Percentiles rank a stretch among this genome's conserved stretches.
Conservation (phyloP, 1,284 basidiomycete genomes). For the Rhodotorula sp. region DNA sequence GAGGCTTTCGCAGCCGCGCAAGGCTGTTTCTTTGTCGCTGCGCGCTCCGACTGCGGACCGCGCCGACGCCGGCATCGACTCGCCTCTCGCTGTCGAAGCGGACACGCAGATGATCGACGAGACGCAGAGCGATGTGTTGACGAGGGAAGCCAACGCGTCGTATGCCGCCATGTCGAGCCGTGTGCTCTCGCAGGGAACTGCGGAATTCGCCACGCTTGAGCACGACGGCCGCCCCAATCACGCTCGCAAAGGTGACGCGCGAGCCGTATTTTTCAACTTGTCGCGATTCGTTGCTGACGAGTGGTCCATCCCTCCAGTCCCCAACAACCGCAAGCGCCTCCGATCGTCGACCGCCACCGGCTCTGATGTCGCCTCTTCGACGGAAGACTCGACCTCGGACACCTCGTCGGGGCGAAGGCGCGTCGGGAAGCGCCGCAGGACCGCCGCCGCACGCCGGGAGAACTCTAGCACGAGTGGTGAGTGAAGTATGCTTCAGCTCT, state of each 20-base stretch:
- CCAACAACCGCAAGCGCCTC: neutral
- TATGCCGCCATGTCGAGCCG: neutral
- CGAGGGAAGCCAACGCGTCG: neutral
- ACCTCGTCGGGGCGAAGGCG: neutral
- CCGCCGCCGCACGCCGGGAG: neutral
- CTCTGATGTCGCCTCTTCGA: neutral
- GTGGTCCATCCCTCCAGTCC: too few species aligned
- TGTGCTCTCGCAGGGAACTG: neutral
- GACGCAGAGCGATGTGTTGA: conserved; percentile 14
- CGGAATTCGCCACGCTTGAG: neutral
- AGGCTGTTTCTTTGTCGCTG: conserved; percentile 8
- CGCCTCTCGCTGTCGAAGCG: too few species aligned
- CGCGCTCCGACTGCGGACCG: neutral
- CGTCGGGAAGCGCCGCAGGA: neutral
- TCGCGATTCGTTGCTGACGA: too few species aligned
- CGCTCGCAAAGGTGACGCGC: too few species aligned
- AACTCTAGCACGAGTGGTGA: neutral
- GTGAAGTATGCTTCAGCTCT: too few species aligned
- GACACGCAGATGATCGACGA: conserved; percentile 15
- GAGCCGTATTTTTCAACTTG: too few species aligned
- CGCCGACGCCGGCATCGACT: too few species aligned
- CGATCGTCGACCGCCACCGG: neutral
- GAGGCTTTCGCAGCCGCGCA: neutral
- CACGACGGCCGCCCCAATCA: too few species aligned
- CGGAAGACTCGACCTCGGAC: neutral